These are phyloP conservation scores for Coprinellus micaceus DNA, from an alignment of 768 basidiomycete genomes.

Conservation along the genomic window DNA sequence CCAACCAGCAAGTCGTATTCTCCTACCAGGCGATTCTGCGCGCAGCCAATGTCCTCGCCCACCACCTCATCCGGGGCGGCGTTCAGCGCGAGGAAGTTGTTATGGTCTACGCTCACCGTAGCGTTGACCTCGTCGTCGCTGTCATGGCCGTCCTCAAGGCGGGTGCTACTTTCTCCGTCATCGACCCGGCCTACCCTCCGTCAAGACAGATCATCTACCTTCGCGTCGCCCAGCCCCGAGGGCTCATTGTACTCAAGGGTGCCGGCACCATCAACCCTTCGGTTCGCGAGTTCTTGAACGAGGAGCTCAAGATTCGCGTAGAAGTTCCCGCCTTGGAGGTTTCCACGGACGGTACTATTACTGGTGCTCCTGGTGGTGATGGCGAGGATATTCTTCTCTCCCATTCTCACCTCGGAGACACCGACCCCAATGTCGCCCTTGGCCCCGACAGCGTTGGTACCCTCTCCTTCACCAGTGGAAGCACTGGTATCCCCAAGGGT, in stretches of 20 bases:
- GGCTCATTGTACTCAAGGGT: conserved; percentile 84
- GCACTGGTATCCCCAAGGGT: conserved; percentile 98
- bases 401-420: conserved; percentile 52
- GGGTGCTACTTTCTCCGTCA: conserved; percentile 95
- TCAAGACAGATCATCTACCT: conserved; percentile 91
- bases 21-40: conserved; percentile 78
- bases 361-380: conserved; percentile 51
- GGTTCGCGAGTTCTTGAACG: conserved; percentile 78
- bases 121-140: conserved; percentile 94
- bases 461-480: conserved; percentile 93
- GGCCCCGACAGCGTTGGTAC: conserved; percentile 97
- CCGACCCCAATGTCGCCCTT: conserved; percentile 76
- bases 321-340: conserved; percentile 90
- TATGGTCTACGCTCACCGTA: conserved; percentile 95
- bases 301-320: conserved; percentile 79
- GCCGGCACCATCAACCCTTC: conserved; percentile 78
- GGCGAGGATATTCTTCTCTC: conserved; percentile 59
- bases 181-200: conserved; percentile 96
- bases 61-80: conserved; percentile 82
- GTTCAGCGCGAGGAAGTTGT: conserved; percentile 93
- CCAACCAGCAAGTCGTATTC: conserved; percentile 57
- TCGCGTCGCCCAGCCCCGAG: conserved; percentile 87
- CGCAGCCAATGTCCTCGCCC: conserved; percentile 87
- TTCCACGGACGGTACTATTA: conserved; percentile 54
- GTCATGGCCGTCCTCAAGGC: conserved; percentile 96